Base-by-base conservation (phyloP, 768 basidiomycete genomes). In the Hericium rajendrae region DNA sequence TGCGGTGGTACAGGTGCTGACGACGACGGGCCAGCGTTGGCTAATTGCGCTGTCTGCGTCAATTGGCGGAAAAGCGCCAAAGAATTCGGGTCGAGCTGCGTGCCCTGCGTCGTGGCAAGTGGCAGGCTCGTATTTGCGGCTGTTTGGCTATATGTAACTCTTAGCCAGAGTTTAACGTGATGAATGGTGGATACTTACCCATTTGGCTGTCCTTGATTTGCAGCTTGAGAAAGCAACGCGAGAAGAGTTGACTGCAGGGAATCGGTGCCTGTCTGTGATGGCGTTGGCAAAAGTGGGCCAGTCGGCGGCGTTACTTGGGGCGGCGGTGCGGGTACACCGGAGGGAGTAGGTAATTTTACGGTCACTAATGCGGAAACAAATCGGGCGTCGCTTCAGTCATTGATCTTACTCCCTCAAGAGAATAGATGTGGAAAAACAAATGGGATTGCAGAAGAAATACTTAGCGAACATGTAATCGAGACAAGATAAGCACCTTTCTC, bases 31-130 rank as follows among this genome's bases (percentile, higher is more conserved):
- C 28, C 28, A 15, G 24, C 6, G 24, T 24, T 26, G 15, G 20
- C 49, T 37, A 51, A 37, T 16, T 51, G 18, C 24, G 49, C 28
- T 15, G 49, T 51, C 24, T 51, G 49, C 49, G 87, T 78, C 68
- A 91, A 77, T 67, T 89, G 88, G 67, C 90, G 88, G 65, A 93
- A 73, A 62, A 88, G 73, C 51, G 85, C 83, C 56, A 91, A 72
- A 67, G 86, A 86, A 59, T 75, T 71, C 53, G 78, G 70, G 60
- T 81, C 79, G 64, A 81, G 64, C 53, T 71, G 71, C 38, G 67
- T 63, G 10, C 56, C 57, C 51, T 70, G 71, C 56, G 71, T 60
- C 54, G 68, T 53, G 32, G 72, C 65, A 43, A 70, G 60, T n/a
- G 60, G 59, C 6, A 66, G 64, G 6, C 70, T 51, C 22, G 49